These are phyloP conservation scores for Clathrus columnatus DNA, from an alignment of 768 basidiomycete species.

Conservation along the genomic window DNA sequence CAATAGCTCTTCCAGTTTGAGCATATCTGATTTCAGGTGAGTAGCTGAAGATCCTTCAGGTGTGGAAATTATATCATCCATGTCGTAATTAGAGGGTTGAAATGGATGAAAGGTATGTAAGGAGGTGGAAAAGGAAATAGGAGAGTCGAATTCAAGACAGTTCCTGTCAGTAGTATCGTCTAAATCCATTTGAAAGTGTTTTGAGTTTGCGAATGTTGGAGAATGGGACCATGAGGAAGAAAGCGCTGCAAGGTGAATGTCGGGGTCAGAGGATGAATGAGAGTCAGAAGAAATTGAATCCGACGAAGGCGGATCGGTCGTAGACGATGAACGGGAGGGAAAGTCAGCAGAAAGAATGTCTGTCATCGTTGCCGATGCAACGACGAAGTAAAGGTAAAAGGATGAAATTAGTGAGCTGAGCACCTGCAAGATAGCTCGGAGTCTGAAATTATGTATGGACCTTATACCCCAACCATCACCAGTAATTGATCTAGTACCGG, in stretches of 20 bases:
- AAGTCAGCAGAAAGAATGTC: not conserved
- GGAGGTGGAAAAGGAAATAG: not conserved
- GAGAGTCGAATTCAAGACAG: slow-evolving; percentile 5
- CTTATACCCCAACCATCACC: no score
- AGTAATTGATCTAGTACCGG: no score
- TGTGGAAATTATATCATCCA: slow-evolving; percentile 3
- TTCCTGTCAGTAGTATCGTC: not conserved
- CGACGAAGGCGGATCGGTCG: slow-evolving; percentile 1
- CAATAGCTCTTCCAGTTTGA: slow-evolving; percentile 14
- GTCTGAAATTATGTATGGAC: not conserved
- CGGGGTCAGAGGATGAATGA: slow-evolving; percentile 9
- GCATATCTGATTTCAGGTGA: slow-evolving; percentile 4
- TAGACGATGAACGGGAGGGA: slow-evolving; percentile 5
- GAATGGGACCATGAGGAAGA: slow-evolving; percentile 4
- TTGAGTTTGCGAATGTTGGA: not conserved
- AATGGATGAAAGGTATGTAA: not conserved
- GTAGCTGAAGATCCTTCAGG: not conserved
- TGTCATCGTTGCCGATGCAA: not conserved
- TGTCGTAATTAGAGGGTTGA: not conserved
- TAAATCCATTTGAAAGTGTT: not conserved
- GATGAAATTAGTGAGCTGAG: no score
- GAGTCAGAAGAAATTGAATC: slow-evolving; percentile 7
- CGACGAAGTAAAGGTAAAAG: not conserved
- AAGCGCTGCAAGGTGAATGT: not conserved
- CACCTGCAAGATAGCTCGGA: no score